These are phyloP conservation scores for Pelargonium cotyledonis DNA, from an alignment of 441 rosid species.

Conservation along the genomic window DNA sequence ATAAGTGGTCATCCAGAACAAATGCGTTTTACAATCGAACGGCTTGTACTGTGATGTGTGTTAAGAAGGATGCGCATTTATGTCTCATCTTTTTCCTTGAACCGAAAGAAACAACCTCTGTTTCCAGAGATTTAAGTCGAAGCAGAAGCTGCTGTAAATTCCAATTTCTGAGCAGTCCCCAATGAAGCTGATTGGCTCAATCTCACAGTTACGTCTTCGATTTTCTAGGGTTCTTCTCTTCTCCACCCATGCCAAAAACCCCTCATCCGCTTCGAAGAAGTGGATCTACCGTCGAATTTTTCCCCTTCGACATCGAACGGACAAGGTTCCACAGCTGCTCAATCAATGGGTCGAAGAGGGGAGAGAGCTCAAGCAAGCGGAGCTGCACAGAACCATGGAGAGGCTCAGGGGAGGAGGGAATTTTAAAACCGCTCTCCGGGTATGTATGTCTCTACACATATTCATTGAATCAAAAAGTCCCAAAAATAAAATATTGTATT, in stretches of 20 bases:
- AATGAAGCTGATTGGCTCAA: slow-evolving; percentile 15
- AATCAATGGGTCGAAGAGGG: slow-evolving; percentile 43
- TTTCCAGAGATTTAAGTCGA: too few species aligned
- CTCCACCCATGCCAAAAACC: slow-evolving; percentile 9
- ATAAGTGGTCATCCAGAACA: too few species aligned
- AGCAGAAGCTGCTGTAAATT: too few species aligned
- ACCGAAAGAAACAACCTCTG: too few species aligned
- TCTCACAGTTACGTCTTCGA: not conserved
- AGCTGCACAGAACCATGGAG: slow-evolving; percentile 21
- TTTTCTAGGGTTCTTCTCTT: slow-evolving; percentile 12
- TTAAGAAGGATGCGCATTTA: too few species aligned
- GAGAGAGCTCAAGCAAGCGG: slow-evolving; percentile 18
- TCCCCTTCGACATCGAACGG: slow-evolving; percentile 20
- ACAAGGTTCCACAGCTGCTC: slow-evolving; percentile 27
- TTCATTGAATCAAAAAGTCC: too few species aligned
- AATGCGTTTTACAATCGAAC: too few species aligned
- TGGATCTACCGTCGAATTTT: slow-evolving; percentile 23
- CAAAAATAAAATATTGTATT: not conserved
- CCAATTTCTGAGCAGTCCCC: not conserved
- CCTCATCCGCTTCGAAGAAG: slow-evolving; percentile 16
- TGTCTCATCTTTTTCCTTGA: too few species aligned
- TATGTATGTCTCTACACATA: not conserved
- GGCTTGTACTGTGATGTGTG: too few species aligned
- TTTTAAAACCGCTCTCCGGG: slow-evolving; percentile 35
- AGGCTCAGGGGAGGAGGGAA: slow-evolving; percentile 25